Evolutionary conservation across 768 basidiomycete genomes (phyloP).

Genomic region (Hortiboletus campestris): DNA sequence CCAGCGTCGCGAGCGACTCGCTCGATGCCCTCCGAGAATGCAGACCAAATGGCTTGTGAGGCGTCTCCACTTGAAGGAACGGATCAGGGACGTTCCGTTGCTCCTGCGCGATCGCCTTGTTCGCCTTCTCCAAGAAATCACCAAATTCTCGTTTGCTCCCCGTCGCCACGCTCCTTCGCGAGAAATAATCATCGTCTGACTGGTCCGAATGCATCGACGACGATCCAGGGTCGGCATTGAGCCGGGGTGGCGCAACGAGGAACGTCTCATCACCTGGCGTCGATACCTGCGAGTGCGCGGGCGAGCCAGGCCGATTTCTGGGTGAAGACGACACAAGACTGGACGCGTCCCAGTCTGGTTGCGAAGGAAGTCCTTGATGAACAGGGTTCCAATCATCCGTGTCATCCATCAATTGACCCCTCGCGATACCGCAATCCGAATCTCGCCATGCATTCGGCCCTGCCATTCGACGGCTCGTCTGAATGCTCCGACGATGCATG

Average conservation of each 20-base stretch:
- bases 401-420: conserved; percentile 52
- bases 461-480: conserved; percentile 63
- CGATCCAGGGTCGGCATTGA: conserved; percentile 29
- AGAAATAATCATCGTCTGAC: conserved; percentile 62
- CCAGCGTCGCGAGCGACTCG: conserved; percentile 90
- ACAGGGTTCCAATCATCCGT: conserved; percentile 81
- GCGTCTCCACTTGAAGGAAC: conserved; percentile 65
- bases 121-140: conserved; percentile 84
- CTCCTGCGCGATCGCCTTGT: conserved; percentile 77
- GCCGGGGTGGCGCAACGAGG: conserved; percentile 36
- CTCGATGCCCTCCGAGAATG: conserved; percentile 81
- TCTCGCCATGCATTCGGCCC: conserved; percentile 75
- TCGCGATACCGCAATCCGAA: conserved; percentile 56
- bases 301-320: conserved; percentile 49
- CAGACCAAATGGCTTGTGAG: conserved; percentile 71
- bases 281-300: conserved; percentile 61
- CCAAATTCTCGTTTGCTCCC: conserved; percentile 50
- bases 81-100: conserved; percentile 81
- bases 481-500: conserved; percentile 86
- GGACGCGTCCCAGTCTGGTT: conserved; percentile 75
- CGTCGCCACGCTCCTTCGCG: conserved; percentile 32
- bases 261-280: conserved; percentile 44
- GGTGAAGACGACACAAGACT: conserved; percentile 44
- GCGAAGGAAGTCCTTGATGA: conserved; percentile 57
- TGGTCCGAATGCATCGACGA: conserved; percentile 45